These are phyloP conservation scores for Magnusiomyces sp. DNA, from an alignment of 1,139 yeast genomes.

Conservation along the genomic window DNA sequence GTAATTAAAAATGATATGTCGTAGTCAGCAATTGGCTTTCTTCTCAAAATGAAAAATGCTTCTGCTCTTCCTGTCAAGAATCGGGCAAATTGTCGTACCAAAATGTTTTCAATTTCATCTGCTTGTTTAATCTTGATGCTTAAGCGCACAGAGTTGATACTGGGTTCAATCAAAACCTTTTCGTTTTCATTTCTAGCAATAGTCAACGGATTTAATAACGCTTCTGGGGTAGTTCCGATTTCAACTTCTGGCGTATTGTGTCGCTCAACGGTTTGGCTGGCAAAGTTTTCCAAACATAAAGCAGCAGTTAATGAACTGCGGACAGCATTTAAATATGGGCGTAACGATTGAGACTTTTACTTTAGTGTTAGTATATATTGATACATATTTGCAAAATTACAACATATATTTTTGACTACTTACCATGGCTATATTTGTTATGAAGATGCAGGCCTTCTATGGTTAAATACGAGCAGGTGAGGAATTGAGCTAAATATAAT, in stretches of 20 bases:
- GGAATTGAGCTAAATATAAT: too few relatives aligned
- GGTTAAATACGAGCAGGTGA: too few relatives aligned
- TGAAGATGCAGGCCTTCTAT: too few relatives aligned
- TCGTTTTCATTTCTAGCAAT: conserved; percentile 93
- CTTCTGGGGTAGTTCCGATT: conserved; percentile 70
- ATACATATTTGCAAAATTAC: background rate
- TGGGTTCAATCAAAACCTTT: conserved; percentile 84
- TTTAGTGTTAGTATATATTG: background rate
- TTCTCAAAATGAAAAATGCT: conserved; percentile 80
- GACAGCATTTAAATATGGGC: conserved; percentile 91
- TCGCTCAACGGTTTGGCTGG: conserved; percentile 92
- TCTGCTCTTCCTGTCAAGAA: conserved; percentile 95
- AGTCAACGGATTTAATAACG: conserved; percentile 79
- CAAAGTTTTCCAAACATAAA: conserved; percentile 86
- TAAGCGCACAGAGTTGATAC: conserved; percentile 78
- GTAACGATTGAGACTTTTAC: conserved; percentile 64
- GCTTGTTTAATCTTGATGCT: conserved; percentile 93
- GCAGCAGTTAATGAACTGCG: conserved; percentile 93
- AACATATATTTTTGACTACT: background rate
- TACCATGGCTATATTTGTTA: background rate
- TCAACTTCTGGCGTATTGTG: conserved; percentile 97
- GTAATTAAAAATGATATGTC: conserved; percentile 91
- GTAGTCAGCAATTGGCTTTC: conserved; percentile 85
- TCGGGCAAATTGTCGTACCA: conserved; percentile 89
- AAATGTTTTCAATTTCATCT: conserved; percentile 90